Evolutionary conservation across 345 rosid genomes (phyloP).

Genomic region (Salix exigua): DNA sequence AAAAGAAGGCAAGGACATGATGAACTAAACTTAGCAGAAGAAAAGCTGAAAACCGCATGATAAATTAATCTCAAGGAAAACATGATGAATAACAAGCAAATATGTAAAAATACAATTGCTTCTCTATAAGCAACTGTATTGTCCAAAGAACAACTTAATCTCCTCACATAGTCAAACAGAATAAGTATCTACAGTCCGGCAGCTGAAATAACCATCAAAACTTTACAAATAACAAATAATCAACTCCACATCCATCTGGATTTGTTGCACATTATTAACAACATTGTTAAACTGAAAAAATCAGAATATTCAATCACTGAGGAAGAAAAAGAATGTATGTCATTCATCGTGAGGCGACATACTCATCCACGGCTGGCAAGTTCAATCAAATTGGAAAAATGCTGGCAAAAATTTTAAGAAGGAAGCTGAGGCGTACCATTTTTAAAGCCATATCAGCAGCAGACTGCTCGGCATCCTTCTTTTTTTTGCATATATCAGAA

Average conservation of each 20-base stretch:
- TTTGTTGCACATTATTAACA: background rate
- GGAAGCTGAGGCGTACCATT: constrained; percentile 40
- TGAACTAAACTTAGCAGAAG: background rate
- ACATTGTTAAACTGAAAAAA: background rate
- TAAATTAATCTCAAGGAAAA: background rate
- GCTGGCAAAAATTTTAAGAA: background rate
- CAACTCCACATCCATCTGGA: background rate
- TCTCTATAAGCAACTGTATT: background rate
- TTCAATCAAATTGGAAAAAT: too few relatives aligned
- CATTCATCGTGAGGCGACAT: too few relatives aligned
- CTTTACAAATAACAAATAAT: background rate
- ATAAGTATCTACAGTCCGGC: too few relatives aligned
- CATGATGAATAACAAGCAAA: background rate
- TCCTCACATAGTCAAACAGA: too few relatives aligned
- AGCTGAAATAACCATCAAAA: background rate
- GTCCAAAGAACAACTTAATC: background rate
- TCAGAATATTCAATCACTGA: too few relatives aligned
- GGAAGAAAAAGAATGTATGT: too few relatives aligned
- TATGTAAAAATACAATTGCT: background rate
- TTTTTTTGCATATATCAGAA: constrained; percentile 57
- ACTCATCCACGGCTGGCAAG: background rate
- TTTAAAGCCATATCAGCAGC: constrained; percentile 87
- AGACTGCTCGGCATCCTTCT: constrained; percentile 90
- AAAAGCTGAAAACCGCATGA: background rate
- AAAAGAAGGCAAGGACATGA: background rate